Conservation (phyloP, 257 asterid species). For the Lycium barbarum region DNA sequence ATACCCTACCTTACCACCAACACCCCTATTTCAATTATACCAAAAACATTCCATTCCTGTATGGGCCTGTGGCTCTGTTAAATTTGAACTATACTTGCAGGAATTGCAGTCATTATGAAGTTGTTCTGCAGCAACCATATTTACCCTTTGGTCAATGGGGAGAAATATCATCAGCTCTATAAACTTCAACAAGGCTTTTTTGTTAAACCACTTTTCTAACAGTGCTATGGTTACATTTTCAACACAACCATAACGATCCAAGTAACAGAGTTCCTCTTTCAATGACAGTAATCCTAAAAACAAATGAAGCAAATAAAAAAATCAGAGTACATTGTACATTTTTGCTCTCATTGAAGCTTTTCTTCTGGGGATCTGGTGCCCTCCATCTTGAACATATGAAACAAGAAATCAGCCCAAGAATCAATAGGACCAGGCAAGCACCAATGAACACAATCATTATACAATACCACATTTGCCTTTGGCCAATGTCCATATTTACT, state of each 20-base stretch:
- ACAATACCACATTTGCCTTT: slow-evolving; percentile 38
- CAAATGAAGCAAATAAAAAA: background rate
- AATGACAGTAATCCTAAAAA: background rate
- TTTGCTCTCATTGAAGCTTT: slow-evolving; percentile 25
- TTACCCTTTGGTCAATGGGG: background rate
- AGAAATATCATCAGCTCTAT: background rate
- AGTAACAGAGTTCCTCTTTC: background rate
- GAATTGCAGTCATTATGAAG: background rate
- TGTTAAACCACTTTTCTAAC: background rate
- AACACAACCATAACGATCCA: background rate
- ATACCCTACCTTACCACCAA: background rate
- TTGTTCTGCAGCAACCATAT: background rate
- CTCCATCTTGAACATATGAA: slow-evolving; percentile 52
- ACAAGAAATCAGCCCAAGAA: slow-evolving; percentile 53
- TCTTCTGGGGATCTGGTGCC: slow-evolving; percentile 36
- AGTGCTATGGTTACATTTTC: slow-evolving; percentile 15
- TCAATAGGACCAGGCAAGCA: slow-evolving; percentile 61
- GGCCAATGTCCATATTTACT: slow-evolving; percentile 44
- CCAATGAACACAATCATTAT: slow-evolving; percentile 56
- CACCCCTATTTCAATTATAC: background rate
- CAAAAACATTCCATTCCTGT: background rate
- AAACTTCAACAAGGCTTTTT: background rate
- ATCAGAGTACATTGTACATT: slow-evolving; percentile 21
- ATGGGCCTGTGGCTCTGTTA: no score
- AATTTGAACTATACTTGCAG: background rate